Base-by-base conservation (phyloP, 768 basidiomycete species). In the Suillus alpinus region DNA sequence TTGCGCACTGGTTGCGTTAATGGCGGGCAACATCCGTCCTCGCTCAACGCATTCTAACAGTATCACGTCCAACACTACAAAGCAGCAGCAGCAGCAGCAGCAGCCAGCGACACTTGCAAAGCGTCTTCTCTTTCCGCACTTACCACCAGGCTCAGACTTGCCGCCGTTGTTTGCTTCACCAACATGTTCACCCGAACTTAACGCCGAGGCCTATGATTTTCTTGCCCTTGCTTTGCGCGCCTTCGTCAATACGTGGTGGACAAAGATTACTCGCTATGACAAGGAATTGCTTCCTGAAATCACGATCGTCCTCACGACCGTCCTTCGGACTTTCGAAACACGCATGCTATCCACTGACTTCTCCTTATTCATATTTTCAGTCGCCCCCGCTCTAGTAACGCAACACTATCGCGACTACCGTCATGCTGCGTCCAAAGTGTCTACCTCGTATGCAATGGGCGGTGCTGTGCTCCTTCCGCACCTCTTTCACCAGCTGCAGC, bases 211-310 rank as follows among this genome's bases (percentile, higher is more conserved):
- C 7, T 93, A 94, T 68, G 89, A 94, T 73, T 80, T 93, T 60
- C 78, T 93, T 36, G 92, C 93, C 0, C 86, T 94, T 60, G 82
- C 86, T 10, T 80, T 95, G 26, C 83, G 92, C 37, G 91, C 91
- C 6, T 89, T 81, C 67, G 84, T 95, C 40, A 83, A 86, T 51
- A 88, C 90, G 1, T 95, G 92, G 93, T 95, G 92, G 90, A 80
- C 88, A 36, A 91, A 86, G 67, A 81, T 94, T 57, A 84, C 92
- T 1, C 83, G 89, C 61, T 91, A 91, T 63, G 92, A 94, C 82
- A 91, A 85, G 68, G 87, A 92, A 59, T 82, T 95, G 60, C 82
- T 93, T 31, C 88, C 90, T 26, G 84, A 89, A 63, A 83, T 93
- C 55, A 80, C 87, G 0, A 72, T 70, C 40, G 78, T 91, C 66